phyloP scores from a whole-genome alignment of 441 rosid genomes.

The Rhodomyrtus psidioides region DNA sequence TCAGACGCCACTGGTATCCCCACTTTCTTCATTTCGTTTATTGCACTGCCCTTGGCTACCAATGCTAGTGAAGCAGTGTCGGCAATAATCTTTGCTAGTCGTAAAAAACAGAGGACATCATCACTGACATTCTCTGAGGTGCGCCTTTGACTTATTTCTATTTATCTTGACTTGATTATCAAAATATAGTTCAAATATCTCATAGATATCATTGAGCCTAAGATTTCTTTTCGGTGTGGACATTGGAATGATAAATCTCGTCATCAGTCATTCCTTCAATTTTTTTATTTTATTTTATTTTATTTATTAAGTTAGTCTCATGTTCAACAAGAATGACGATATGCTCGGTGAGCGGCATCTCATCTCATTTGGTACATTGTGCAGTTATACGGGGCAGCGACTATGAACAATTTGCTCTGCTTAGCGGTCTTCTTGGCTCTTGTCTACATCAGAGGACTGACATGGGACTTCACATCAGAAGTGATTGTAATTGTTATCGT shows the following conservation, averaged over 20 bases:
- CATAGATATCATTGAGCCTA: neutral
- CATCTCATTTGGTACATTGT: neutral
- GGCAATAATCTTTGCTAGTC: slow-evolving; percentile 70
- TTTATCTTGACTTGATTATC: neutral
- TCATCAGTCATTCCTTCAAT: neutral
- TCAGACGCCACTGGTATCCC: slow-evolving; percentile 90
- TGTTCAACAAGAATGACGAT: neutral
- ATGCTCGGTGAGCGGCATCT: neutral
- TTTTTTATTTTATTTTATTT: no score
- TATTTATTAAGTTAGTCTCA: neutral
- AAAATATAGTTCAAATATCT: neutral
- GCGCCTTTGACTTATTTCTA: neutral
- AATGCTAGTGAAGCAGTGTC: slow-evolving; percentile 93
- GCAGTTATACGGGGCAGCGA: slow-evolving; percentile 86
- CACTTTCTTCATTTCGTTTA: slow-evolving; percentile 89
- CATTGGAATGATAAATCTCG: neutral
- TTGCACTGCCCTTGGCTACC: slow-evolving; percentile 88
- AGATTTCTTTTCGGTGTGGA: neutral
- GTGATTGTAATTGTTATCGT: slow-evolving; percentile 71
- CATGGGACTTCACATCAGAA: slow-evolving; percentile 90
- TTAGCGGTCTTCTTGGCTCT: slow-evolving; percentile 82
- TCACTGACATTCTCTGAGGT: slow-evolving; percentile 94
- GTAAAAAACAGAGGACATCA: slow-evolving; percentile 62
- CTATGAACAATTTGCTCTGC: slow-evolving; percentile 83
- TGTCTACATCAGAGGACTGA: slow-evolving; percentile 62